Base-by-base conservation (phyloP, 164 flowering plant genomes). In the Umbellularia californica region DNA sequence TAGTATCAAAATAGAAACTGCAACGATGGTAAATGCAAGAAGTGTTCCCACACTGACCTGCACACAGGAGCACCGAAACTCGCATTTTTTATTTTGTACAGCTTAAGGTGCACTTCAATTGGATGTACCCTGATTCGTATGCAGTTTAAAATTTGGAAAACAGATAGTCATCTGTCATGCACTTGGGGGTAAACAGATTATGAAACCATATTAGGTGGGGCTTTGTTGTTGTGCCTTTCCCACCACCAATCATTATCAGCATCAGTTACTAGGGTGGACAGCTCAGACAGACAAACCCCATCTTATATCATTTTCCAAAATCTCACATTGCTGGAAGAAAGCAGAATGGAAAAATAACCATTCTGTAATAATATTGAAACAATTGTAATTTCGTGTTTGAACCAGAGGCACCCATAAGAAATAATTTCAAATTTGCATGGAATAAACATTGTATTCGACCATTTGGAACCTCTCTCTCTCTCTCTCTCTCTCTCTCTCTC, bases 11-110 rank as follows among this genome's bases (percentile, higher is more conserved):
- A 95, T 92, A 17, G 93, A 95, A 70, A 94, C 77, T 58, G 99
- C 97, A 69, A 94, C 99, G 85, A 88, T 88, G 47, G 97, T 94
- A 83, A 95, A 94, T 13, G 98, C 98, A 66, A 94, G 88, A 78
- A 95, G 98, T 5, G 98, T 95, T 69, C 99, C 99, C 79, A 95
- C 97, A 76, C 99, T 85, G 68, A 85, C 88, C 88, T 85, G 85
- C 80, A 78, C 41, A 75, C 71, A 72, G 22, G 28, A 41, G 20
- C 6, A 64, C 12, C 20, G 3, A 64, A 64, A 64, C 28, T n/a
- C 27, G 22, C 27, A 20, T 58, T 64, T 67, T 30, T 30, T 17
- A 33, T 67, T 20, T 30, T 67, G 69, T 28, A 67, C 33, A 30
- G 28, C 47, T 67, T 3, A 67, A 30, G 11, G 28, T 23, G 22